Conservation (phyloP, 345 rosid genomes). For the Syzygium oleosum region DNA sequence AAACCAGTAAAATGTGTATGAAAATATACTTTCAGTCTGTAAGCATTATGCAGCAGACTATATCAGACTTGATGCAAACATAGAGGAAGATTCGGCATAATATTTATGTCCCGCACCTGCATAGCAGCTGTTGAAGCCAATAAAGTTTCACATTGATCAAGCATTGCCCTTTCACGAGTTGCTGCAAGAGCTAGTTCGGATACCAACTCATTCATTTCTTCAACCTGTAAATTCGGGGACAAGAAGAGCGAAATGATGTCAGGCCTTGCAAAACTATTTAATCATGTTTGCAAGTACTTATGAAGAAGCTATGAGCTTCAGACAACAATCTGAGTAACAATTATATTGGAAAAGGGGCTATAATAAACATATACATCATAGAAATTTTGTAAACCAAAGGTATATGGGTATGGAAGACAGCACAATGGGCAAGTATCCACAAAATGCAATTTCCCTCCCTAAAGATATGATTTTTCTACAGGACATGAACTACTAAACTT, state of each 20-base stretch:
- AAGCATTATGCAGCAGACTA: background rate
- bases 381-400: background rate
- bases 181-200: slow-evolving; percentile 55
- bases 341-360: background rate
- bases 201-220: slow-evolving; percentile 43
- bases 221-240: slow-evolving; percentile 25
- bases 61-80: background rate
- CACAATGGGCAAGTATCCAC: background rate
- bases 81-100: background rate
- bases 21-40: background rate
- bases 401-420: background rate
- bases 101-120: slow-evolving; percentile 36
- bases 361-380: background rate
- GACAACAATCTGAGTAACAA: background rate
- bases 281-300: background rate
- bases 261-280: background rate
- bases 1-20: background rate
- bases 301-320: background rate
- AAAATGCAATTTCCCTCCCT: background rate
- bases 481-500: background rate
- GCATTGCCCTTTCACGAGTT: slow-evolving; percentile 45
- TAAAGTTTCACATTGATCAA: slow-evolving; percentile 58
- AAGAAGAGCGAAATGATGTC: background rate
- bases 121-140: slow-evolving; percentile 53
- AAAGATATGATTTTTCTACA: background rate